These are phyloP conservation scores for Lojkania enalia DNA, from an alignment of 2,329 filamentous ascomycete genomes.

Conservation along the genomic window DNA sequence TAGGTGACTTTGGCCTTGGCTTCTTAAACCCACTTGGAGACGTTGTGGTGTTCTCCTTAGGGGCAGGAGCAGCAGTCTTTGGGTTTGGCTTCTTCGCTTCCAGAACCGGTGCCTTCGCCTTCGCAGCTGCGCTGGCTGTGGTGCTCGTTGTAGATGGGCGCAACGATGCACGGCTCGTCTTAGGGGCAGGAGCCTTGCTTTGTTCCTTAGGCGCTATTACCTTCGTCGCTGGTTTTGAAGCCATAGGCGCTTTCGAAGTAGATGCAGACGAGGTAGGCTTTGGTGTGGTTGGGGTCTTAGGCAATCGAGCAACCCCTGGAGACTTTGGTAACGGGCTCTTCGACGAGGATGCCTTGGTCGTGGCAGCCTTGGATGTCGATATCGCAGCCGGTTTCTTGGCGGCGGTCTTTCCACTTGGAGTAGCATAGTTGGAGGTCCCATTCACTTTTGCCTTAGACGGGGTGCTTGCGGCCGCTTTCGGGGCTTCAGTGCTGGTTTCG, in stretches of 20 bases:
- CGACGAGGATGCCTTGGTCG: slow-evolving; percentile 26
- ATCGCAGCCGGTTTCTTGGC: slow-evolving; percentile 39
- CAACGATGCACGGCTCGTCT: slow-evolving; percentile 34
- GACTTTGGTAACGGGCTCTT: slow-evolving; percentile 40
- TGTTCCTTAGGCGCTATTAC: slow-evolving; percentile 5
- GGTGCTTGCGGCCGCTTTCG: slow-evolving; percentile 17
- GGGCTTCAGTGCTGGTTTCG: slow-evolving; percentile 11
- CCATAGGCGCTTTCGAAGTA: slow-evolving; percentile 18
- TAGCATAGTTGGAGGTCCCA: slow-evolving; percentile 17
- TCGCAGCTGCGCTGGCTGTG: slow-evolving; percentile 27
- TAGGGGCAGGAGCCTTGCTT: slow-evolving; percentile 22
- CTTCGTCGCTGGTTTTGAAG: not conserved
- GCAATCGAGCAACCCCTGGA: slow-evolving; percentile 17
- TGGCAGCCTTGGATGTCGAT: slow-evolving; percentile 34
- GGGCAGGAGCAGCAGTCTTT: slow-evolving; percentile 20
- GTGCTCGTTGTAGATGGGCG: slow-evolving; percentile 25
- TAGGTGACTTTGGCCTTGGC: slow-evolving; percentile 61
- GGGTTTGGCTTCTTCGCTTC: slow-evolving; percentile 31
- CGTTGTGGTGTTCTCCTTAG: slow-evolving; percentile 23
- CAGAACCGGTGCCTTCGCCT: slow-evolving; percentile 25
- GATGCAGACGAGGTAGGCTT: slow-evolving; percentile 25
- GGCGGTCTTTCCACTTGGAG: slow-evolving; percentile 27
- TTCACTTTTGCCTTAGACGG: slow-evolving; percentile 20
- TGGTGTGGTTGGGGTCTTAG: slow-evolving; percentile 35
- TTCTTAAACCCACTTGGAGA: slow-evolving; percentile 42